phyloP scores from a whole-genome alignment of 768 basidiomycete species.

The Phylloporus rhodoxanthus region DNA sequence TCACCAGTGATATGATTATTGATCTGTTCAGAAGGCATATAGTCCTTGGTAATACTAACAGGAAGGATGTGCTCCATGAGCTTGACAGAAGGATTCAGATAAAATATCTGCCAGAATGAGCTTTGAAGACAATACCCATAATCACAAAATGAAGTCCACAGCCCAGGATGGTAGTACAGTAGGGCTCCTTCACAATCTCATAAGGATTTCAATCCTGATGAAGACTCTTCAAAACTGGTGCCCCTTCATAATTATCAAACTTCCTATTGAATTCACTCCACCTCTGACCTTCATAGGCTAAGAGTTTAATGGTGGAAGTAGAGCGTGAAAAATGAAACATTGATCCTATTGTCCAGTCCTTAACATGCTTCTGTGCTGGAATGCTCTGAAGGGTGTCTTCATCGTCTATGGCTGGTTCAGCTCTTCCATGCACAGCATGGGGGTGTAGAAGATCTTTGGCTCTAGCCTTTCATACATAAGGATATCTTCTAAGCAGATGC shows the following conservation, averaged over 20 bases:
- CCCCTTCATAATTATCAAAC: constrained; percentile 2
- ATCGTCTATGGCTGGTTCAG: neutral
- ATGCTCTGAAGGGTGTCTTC: neutral
- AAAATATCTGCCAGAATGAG: constrained; percentile 10
- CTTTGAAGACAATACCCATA: constrained; percentile 1
- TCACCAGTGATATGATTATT: neutral
- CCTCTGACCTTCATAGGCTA: neutral
- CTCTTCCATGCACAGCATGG: neutral
- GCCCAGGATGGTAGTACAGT: constrained; percentile 1
- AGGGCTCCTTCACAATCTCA: constrained; percentile 1
- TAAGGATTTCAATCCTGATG: neutral
- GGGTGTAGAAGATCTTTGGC: neutral
- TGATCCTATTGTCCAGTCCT: neutral
- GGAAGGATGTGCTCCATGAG: neutral
- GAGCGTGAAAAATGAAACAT: too few relatives aligned
- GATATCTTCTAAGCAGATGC: neutral
- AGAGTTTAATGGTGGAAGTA: too few relatives aligned
- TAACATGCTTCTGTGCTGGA: neutral
- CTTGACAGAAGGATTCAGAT: neutral
- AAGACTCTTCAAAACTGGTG: constrained; percentile 4
- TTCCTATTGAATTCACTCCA: neutral
- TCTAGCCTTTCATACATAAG: neutral
- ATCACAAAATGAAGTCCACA: constrained; percentile 6
- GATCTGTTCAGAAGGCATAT: neutral
- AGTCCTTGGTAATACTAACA: neutral